These are phyloP conservation scores for Thelonectria discophora DNA, from an alignment of 2,329 filamentous ascomycete genomes.

Conservation along the genomic window DNA sequence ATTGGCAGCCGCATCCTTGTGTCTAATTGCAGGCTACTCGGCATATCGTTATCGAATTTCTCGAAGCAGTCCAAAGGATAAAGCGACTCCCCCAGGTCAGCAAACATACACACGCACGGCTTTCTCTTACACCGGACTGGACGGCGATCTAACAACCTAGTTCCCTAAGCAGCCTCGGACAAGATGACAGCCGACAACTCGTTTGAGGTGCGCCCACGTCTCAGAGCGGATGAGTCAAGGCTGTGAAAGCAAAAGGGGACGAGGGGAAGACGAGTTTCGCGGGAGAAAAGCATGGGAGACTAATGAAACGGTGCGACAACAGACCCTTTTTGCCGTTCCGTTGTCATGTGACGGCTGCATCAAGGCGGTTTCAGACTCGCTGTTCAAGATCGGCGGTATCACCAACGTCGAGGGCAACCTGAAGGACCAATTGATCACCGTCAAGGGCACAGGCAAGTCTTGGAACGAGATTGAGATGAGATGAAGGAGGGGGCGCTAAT, in stretches of 20 bases:
- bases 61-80: constrained; percentile 31
- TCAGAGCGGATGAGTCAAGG: constrained; percentile 34
- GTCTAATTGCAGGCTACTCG: constrained; percentile 43
- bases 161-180: constrained; percentile 30
- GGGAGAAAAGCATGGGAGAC: constrained; percentile 35
- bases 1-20: constrained; percentile 43
- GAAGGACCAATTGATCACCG: constrained; percentile 81
- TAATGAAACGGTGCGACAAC: constrained; percentile 49
- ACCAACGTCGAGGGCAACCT: constrained; percentile 84
- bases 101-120: constrained; percentile 23
- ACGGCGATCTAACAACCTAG: constrained; percentile 32
- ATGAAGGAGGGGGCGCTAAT: constrained; percentile 13
- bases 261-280: constrained; percentile 31
- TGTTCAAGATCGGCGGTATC: constrained; percentile 82
- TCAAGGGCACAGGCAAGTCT: constrained; percentile 79
- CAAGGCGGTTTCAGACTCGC: constrained; percentile 81
- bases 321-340: constrained; percentile 95
- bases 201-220: constrained; percentile 54
- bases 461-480: constrained; percentile 5
- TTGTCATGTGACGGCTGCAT: constrained; percentile 92
- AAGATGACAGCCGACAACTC: constrained; percentile 57
- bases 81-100: constrained; percentile 36
- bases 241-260: constrained; percentile 37
- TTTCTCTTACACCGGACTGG: constrained; percentile 39
- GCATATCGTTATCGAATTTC: constrained; percentile 41